Base-by-base conservation (phyloP, 192 early-diverging fungal genomes). In the Backusella parvicylindrica region DNA sequence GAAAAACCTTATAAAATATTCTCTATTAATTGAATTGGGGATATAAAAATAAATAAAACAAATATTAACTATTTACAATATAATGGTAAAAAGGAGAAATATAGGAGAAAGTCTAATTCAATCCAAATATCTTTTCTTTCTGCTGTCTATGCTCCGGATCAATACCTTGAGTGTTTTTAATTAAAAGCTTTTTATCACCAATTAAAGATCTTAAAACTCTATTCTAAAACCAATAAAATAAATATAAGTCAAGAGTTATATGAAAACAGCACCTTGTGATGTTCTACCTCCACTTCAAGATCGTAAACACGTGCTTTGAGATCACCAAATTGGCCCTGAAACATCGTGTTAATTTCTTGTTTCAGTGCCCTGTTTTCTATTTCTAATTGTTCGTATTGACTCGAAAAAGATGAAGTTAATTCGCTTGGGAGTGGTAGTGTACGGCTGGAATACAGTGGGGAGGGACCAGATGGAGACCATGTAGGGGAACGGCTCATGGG, bases 241-340 rank as follows among this genome's bases (percentile, higher is more conserved):
- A 41, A 41, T n/a, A 41, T 28, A 28, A 60, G 53, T 26, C 0
- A 30, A 33, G 7, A n/a, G 1, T 60, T 13, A 12, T 21, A 70
- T 8, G 21, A 40, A 15, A 43, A 15, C 13, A 43, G 11, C 26
- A 3, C 12, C 8, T 11, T 60, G 9, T 47, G 18, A n/a, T 18
- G 11, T 11, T 31, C 70, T 73, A 77, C 80, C 80, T 81, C 75
- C 18, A 81, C 53, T 32, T 74, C 68, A 7, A 81, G 60, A 77
- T 77, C 72, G 26, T 77, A 72, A 16, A 73, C 64, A 6, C 63
- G 53, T 38, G 38, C n/a, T 71, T 74, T 70, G 13, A 81, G 64
- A 7, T 16, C 18, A 4, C 30, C 31, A 2, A 76, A 28, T 33
- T 50, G 66, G 15, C 33, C 26, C 31, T 35, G 63, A 56, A 30